Conservation (phyloP, 2,329 filamentous ascomycete species). For the Ophiostoma australiae region DNA sequence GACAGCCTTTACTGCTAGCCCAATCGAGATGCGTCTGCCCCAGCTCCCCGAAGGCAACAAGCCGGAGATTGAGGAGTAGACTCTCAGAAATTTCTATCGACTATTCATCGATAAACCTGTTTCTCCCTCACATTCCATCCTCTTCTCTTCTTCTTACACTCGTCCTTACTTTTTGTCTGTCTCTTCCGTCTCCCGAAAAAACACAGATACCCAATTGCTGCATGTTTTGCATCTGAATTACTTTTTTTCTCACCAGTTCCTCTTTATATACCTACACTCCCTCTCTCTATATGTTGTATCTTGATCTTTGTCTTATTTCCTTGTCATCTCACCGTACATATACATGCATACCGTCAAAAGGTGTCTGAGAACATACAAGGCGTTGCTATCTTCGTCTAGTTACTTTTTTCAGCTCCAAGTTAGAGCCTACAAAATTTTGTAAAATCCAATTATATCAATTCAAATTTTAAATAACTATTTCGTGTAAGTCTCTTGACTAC, state of each 20-base stretch:
- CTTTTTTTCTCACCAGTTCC: background rate
- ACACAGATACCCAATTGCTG: conserved; percentile 4
- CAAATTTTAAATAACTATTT: background rate
- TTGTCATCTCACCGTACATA: background rate
- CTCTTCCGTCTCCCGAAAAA: background rate
- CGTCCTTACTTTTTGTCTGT: background rate
- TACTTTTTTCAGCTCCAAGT: background rate
- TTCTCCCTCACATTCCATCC: background rate
- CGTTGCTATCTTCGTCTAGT: background rate
- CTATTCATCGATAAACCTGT: background rate
- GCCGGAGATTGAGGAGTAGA: conserved; percentile 1
- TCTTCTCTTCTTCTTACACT: background rate
- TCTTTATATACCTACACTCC: background rate
- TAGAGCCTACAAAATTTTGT: background rate
- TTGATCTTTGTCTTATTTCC: background rate
- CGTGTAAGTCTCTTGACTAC: background rate
- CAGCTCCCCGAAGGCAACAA: conserved; percentile 12
- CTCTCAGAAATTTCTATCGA: conserved; percentile 1
- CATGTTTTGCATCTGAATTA: background rate
- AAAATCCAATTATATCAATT: background rate
- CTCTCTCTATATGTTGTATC: background rate
- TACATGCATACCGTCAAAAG: background rate
- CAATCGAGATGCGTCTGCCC: conserved; percentile 21
- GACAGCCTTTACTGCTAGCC: conserved; percentile 21
- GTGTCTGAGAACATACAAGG: background rate